Base-by-base conservation (phyloP, 352 stramenopile genomes). In the Phytophthora podocarpi region DNA sequence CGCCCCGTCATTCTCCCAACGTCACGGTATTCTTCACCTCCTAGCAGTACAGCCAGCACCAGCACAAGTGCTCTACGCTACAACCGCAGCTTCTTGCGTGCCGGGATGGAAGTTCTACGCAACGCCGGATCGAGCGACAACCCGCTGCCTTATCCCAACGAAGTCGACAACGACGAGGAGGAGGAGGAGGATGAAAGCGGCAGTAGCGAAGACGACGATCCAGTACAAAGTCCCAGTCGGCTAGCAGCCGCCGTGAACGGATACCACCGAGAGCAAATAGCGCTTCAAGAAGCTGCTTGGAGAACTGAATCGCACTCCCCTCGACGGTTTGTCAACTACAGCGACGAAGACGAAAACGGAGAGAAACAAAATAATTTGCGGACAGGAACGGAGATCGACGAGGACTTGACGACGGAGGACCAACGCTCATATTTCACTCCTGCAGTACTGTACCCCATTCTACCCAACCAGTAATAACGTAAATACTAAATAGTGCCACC, bases 81-180 rank as follows among this genome's bases (percentile, higher is more conserved):
- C 41, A 79, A 79, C 13, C 72, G 77, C 5, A 81, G 79, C 4
- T 87, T 90, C 32, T 53, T 92, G 6, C 76, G 72, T 5, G 67
- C 77, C 0, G 82, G 82, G 0, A 87, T 90, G 74, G 78, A 90
- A 49, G 76, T 89, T 35, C 47, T 90, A 1, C 76, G 77, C 18
- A 61, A 51, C 4, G 39, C 60, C 8, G 21, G 59, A 7, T 57
- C 54, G n/a, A 69, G 59, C 18, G 42, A 39, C 9, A 64, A 6
- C 10, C 64, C 47, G 18, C 16, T 64, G 16, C 64, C 40, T 0
- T 70, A 67, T 23, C 37, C 65, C 3, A 34, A 30, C 16, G 58
- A 73, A 7, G 59, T 23, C 20, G 46, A 56, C 5, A 41, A 62
- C 4, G 71, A 61, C 15, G 55, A 61, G 13, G 43, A 64, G 8